Evolutionary conservation across 2,329 filamentous ascomycete species (phyloP), one percentile per base, ranked within the genome.

Genomic region (Scytalidium lignicola): DNA sequence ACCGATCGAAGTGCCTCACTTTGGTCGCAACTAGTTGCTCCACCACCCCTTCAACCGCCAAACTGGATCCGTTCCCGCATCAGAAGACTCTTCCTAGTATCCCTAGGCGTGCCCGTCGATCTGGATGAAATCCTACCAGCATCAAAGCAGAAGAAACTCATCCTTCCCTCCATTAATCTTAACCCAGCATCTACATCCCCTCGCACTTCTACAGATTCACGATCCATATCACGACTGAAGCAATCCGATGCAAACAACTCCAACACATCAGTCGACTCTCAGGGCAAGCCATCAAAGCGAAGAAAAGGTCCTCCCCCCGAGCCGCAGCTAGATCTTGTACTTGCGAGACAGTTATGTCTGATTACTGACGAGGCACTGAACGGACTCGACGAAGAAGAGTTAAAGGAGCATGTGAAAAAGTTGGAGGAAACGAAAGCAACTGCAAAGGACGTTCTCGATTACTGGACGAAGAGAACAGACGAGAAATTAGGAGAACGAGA

Each of bases 61-160:
- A 93, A 99, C 68, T 99, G 93, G 93, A 95, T 96, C 51, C 89
- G 93, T 55, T 96, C 90, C 46, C 88, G 91, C 46, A 99, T 96
- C 59, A 85, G 93, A 47, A 88, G 93, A 22, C 80, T 99, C 21
- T 99, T 99, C 66, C 82, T 99, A 40, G 91, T 99, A 47, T 96
- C 91, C 1, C 80, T 99, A 0, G 93, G 93, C 17, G 93, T 99
- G 0, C 93, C 93, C 1, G 90, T 99, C 41, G 93, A 99, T 62
- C 78, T 99, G 0, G 93, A 99, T 68, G 93, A 99, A 71, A 97
- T 99, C 48, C 80, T 99, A 7, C 93, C 93, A 0, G 91, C 92
- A 0, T 95, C 89, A 12, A 97, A 97, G 69, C 93, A 99, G 67
- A 97, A 97, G 78, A 97, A 97, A 66, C 83, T 99, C 17, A 80